Conservation (phyloP, 257 asterid genomes). For the Scutellaria minor region DNA sequence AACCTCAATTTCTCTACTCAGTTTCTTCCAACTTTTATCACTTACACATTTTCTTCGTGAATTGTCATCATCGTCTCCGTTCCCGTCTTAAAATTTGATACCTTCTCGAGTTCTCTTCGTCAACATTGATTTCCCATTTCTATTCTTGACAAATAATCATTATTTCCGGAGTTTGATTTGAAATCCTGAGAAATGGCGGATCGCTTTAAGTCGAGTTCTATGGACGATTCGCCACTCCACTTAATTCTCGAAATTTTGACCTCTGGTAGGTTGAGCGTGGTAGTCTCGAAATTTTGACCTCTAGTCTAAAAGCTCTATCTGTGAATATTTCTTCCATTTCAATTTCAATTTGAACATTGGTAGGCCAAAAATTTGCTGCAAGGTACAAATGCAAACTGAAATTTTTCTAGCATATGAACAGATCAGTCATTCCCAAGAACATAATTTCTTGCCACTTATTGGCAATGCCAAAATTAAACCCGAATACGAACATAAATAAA, state of each 20-base stretch:
- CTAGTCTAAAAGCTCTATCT: too few species aligned
- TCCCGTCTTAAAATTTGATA: conserved; percentile 57
- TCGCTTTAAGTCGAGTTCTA: conserved; percentile 45
- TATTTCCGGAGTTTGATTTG: conserved; percentile 12
- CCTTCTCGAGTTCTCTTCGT: conserved; percentile 22
- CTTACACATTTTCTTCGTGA: conserved; percentile 45
- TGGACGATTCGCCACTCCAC: conserved; percentile 81
- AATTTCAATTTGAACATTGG: too few species aligned
- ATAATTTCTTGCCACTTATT: too few species aligned
- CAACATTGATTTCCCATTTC: conserved; percentile 9
- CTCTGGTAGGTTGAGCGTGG: conserved; percentile 63
- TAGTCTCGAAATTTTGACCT: too few species aligned
- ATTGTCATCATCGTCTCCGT: conserved; percentile 47
- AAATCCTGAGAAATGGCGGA: conserved; percentile 55
- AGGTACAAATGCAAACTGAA: too few species aligned
- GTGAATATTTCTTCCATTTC: too few species aligned
- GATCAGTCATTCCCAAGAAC: too few species aligned
- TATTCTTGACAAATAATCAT: conserved; percentile 11
- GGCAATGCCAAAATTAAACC: too few species aligned
- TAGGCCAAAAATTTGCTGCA: too few species aligned
- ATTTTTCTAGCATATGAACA: too few species aligned
- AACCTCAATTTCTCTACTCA: conserved; percentile 49
- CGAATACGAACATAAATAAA: too few species aligned
- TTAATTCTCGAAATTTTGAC: conserved; percentile 69
- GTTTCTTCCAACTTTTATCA: conserved; percentile 56